A percentile compares a stretch with the other conserved stretches of the same genome.
These are phyloP conservation scores for Pythium aristosporum DNA, from an alignment of 352 stramenopile species.

Conservation along the genomic window DNA sequence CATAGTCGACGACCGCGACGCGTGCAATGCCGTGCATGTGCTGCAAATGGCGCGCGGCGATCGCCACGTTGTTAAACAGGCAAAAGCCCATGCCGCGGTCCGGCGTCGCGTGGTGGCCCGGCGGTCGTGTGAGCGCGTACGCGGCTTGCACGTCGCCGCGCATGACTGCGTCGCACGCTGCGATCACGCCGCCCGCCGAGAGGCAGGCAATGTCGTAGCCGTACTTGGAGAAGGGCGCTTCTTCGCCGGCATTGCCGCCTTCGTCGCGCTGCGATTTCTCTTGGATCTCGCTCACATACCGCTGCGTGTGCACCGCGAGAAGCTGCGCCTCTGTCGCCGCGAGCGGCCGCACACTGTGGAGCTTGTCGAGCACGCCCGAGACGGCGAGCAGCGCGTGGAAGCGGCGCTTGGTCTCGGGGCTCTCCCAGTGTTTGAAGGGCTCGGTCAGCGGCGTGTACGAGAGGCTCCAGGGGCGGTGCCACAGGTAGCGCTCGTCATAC, in stretches of 20 bases:
- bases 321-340: constrained; percentile 49
- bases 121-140: constrained; percentile 68
- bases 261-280: constrained; percentile 48
- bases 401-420: constrained; percentile 75
- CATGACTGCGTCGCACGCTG: constrained; percentile 61
- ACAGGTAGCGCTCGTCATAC: constrained; percentile 80
- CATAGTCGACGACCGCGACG: constrained; percentile 94
- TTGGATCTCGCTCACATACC: constrained; percentile 57
- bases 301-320: constrained; percentile 48
- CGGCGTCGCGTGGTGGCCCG: constrained; percentile 64
- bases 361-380: constrained; percentile 56
- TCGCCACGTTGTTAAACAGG: constrained; percentile 71
- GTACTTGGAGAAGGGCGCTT: constrained; percentile 69
- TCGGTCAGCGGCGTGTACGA: constrained; percentile 52
- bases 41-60: constrained; percentile 52
- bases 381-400: constrained; percentile 78
- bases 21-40: constrained; percentile 57
- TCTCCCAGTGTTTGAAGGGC: constrained; percentile 79
- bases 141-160: constrained; percentile 35
- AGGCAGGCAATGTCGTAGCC: constrained; percentile 74
- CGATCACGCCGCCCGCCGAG: constrained; percentile 64
- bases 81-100: constrained; percentile 72
- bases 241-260: constrained; percentile 69
- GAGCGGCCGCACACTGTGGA: constrained; percentile 35
- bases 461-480: constrained; percentile 61